Percentiles rank a stretch among this genome's conserved stretches.
These are phyloP conservation scores for Suillus alpinus DNA, from an alignment of 768 basidiomycete genomes.

Conservation along the genomic window DNA sequence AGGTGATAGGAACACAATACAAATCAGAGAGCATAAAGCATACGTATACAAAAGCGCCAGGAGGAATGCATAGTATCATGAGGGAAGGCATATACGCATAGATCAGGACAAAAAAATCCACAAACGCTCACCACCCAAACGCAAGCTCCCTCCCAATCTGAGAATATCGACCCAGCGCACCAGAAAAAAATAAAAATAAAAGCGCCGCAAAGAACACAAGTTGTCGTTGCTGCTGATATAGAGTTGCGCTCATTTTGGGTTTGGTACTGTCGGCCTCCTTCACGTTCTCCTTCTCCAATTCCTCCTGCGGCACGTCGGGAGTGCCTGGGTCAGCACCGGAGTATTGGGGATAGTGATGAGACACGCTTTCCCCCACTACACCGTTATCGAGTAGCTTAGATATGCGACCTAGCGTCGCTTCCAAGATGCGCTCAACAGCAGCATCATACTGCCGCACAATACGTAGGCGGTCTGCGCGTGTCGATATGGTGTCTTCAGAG, in stretches of 20 bases:
- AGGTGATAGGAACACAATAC: neutral
- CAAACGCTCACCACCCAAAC: neutral
- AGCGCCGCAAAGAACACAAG: neutral
- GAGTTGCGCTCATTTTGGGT: neutral
- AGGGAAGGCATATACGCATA: neutral
- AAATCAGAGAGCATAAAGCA: neutral
- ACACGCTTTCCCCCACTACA: neutral
- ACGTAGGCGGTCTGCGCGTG: slow-evolving; percentile 22
- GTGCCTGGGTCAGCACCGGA: neutral
- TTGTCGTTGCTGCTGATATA: neutral
- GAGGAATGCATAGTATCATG: neutral
- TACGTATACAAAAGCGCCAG: neutral
- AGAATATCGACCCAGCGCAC: neutral
- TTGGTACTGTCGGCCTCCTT: neutral
- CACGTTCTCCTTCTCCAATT: neutral
- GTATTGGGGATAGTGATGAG: neutral
- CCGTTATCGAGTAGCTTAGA: neutral
- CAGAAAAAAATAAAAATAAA: neutral
- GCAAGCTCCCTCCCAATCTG: neutral
- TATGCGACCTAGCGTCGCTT: slow-evolving; percentile 24
- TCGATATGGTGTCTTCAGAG: slow-evolving; percentile 17
- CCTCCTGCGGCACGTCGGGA: neutral
- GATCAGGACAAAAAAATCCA: neutral
- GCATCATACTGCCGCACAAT: slow-evolving; percentile 23
- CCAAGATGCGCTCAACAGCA: slow-evolving; percentile 10